A percentile compares a stretch with the other conserved stretches of the same genome.
Conservation (phyloP, 202 grass and related monocot genomes). For the Schoenoplectus triqueter region DNA sequence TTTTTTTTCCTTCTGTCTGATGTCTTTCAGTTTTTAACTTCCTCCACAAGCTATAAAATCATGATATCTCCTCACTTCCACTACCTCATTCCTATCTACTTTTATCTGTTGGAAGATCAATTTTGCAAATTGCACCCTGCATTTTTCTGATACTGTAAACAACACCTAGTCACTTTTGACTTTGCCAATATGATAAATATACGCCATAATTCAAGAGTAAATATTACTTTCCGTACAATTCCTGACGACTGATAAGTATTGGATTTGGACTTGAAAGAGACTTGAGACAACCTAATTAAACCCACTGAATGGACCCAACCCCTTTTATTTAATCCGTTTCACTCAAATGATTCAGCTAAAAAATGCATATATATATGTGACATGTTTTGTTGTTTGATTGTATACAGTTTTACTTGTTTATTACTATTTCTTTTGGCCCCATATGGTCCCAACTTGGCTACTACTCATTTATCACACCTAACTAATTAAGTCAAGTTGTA, state of each 20-base stretch:
- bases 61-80: constrained; percentile 8
- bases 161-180: too few relatives aligned
- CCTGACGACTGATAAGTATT: neutral
- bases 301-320: neutral
- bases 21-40: constrained; percentile 26
- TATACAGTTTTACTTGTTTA: neutral
- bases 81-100: constrained; percentile 21
- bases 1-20: neutral
- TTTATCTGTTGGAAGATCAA: neutral
- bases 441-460: constrained; percentile 19
- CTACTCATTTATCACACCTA: too few relatives aligned
- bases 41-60: constrained; percentile 30
- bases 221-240: too few relatives aligned
- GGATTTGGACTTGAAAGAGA: constrained; percentile 19
- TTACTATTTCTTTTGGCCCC: constrained; percentile 7
- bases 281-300: constrained; percentile 9
- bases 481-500: neutral
- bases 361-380: neutral
- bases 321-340: neutral
- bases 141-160: neutral
- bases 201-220: too few relatives aligned
- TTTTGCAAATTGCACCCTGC: constrained; percentile 25
- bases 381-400: neutral
- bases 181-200: too few relatives aligned
- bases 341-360: constrained; percentile 11